phyloP scores from a whole-genome alignment of 2,329 filamentous ascomycete genomes.

The Colletotrichum magnum region DNA sequence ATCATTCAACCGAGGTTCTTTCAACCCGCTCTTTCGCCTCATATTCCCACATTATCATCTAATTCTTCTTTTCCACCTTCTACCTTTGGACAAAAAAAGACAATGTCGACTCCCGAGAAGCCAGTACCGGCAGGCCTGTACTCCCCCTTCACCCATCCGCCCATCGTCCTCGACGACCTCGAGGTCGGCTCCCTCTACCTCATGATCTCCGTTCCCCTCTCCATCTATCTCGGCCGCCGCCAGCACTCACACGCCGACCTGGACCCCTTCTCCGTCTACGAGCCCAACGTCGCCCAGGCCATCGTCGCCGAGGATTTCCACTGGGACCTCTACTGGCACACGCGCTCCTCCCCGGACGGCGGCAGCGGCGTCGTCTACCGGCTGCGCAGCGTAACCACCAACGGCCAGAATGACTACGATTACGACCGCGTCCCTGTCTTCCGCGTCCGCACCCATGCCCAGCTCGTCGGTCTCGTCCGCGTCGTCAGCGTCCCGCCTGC shows the following conservation, averaged over 20 bases:
- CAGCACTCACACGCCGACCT: slow-evolving; percentile 24
- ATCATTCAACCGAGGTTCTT: no score
- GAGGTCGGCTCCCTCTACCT: slow-evolving; percentile 37
- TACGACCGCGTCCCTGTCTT: slow-evolving; percentile 27
- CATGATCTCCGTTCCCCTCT: slow-evolving; percentile 38
- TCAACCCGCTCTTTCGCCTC: no score
- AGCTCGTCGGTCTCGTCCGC: slow-evolving; percentile 50
- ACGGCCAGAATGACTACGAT: background rate
- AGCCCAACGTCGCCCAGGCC: slow-evolving; percentile 42
- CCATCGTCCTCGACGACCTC: slow-evolving; percentile 11
- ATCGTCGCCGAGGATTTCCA: slow-evolving; percentile 48
- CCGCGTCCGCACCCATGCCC: slow-evolving; percentile 34
- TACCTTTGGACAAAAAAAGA: background rate
- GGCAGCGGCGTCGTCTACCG: slow-evolving; percentile 32
- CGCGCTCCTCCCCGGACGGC: slow-evolving; percentile 43
- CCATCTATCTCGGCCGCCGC: slow-evolving; percentile 26
- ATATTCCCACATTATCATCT: background rate
- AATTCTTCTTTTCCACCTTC: no score
- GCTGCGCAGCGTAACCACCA: slow-evolving; percentile 15
- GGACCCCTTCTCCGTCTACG: slow-evolving; percentile 37
- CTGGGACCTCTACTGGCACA: slow-evolving; percentile 55
- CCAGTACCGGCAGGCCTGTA: slow-evolving; percentile 8
- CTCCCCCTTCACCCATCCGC: slow-evolving; percentile 20
- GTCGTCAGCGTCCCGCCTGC: slow-evolving; percentile 44
- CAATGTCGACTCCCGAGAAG: background rate